phyloP scores from a whole-genome alignment of 78 protist species.

The Anaeramoeba flamelloides region DNA sequence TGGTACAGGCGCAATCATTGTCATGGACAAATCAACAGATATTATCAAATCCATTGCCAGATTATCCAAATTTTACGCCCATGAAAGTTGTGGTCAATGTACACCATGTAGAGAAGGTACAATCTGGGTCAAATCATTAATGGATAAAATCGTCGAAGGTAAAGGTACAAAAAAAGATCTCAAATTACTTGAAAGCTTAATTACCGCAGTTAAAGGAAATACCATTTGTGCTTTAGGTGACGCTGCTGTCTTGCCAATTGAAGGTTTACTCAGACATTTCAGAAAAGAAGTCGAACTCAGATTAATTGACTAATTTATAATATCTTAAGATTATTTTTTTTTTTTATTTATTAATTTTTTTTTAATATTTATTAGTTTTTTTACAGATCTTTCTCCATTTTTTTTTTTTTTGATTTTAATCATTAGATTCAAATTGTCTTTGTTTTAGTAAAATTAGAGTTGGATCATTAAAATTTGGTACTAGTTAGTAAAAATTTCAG shows the following conservation, averaged over 20 bases:
- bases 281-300: conserved; percentile 77
- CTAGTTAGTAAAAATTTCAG: too few relatives aligned
- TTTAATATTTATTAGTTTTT: too few relatives aligned
- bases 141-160: conserved; percentile 67
- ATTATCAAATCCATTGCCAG: conserved; percentile 64
- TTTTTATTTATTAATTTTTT: too few relatives aligned
- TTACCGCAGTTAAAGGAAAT: conserved; percentile 68
- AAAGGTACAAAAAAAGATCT: conserved; percentile 73
- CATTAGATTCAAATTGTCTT: too few relatives aligned
- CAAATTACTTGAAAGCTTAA: conserved; percentile 64
- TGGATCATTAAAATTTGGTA: too few relatives aligned
- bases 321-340: too few relatives aligned
- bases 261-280: conserved; percentile 78
- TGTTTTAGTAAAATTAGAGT: too few relatives aligned
- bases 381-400: too few relatives aligned
- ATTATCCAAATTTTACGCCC: conserved; percentile 63
- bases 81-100: conserved; percentile 98
- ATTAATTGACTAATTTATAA: too few relatives aligned
- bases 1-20: conserved; percentile 95
- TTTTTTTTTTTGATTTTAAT: too few relatives aligned
- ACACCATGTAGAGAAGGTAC: conserved; percentile 94
- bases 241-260: conserved; percentile 99
- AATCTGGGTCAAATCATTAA: conserved; percentile 53
- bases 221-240: conserved; percentile 97
- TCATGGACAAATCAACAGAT: conserved; percentile 77